phyloP scores from a whole-genome alignment of 1,284 basidiomycete genomes.

The Papiliotrema fonsecae region DNA sequence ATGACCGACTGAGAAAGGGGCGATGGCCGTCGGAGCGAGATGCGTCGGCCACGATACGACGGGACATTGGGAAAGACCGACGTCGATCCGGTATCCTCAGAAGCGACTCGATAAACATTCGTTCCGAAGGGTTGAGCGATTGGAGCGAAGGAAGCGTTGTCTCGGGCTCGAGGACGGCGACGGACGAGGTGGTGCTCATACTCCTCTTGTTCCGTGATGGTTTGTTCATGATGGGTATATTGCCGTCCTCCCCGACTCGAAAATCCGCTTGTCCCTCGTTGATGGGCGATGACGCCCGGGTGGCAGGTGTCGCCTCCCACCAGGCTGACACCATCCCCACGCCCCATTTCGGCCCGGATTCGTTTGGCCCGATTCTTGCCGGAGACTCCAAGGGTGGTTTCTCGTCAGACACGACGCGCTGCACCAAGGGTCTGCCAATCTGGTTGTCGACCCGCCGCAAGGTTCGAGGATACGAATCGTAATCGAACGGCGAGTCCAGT shows the following conservation, averaged over 20 bases:
- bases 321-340: conserved; percentile 1
- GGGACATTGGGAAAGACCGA: background rate
- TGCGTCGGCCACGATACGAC: background rate
- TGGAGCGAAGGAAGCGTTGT: background rate
- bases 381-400: background rate
- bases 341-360: background rate
- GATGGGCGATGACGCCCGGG: background rate
- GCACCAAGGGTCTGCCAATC: background rate
- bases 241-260: conserved; percentile 6
- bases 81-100: background rate
- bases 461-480: background rate
- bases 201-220: background rate
- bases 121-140: background rate
- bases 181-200: background rate
- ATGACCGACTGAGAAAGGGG: background rate
- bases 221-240: background rate
- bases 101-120: background rate
- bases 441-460: background rate
- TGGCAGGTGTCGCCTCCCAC: conserved; percentile 1
- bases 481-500: conserved; percentile 4
- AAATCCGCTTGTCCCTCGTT: conserved; percentile 1
- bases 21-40: background rate
- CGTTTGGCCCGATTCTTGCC: background rate
- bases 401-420: background rate
- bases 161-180: conserved; percentile 7